Base-by-base conservation (phyloP, 2,329 filamentous ascomycete genomes). In the Fusarium pseudograminearum region DNA sequence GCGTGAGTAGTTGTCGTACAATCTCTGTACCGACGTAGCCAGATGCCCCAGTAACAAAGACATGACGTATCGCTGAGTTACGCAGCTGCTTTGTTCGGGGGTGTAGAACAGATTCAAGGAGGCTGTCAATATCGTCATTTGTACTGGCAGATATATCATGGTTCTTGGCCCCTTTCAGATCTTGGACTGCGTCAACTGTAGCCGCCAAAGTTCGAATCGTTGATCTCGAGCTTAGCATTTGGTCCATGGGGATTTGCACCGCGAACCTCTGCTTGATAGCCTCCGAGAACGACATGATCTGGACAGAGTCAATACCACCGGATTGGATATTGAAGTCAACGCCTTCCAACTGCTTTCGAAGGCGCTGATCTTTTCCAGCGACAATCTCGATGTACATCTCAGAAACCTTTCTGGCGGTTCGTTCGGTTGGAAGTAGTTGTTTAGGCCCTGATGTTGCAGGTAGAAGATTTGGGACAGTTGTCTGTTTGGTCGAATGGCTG, bases 151-250 rank as follows among this genome's bases (percentile, higher is more conserved):
- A 38, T 40, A n/a, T 3, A 38, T 51, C 34, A 20, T 51, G 24
- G 18, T n/a, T 30, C 18, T 28, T 51, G 22, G 34, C n/a, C 18
- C 24, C 18, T 51, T 40, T 36, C 30, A 38, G 33, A 28, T 20
- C 22, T 36, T 26, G 47, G 24, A 18, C 47, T 20, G 24, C 47
- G 18, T 51, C 34, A 40, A 51, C 14, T 15, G 24, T 38, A 12
- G 48, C 48, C 26, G 48, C 33, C 16, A 51, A 22, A 40, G 16
- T 30, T 36, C 34, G 34, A 51, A 51, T 30, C 3, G 48, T 51
- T 28, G 48, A 51, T 38, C 34, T 51, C 24, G 48, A 51, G 24
- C 48, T 51, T 4, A 51, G 18, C 18, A 51, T 51, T 51, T 40
- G 34, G 34, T 26, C 48, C 48, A 51, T 16, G 12, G 48, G 48